These are phyloP conservation scores for Penicillium bialowiezense DNA, from an alignment of 495 filamentous ascomycete genomes.

Conservation along the genomic window DNA sequence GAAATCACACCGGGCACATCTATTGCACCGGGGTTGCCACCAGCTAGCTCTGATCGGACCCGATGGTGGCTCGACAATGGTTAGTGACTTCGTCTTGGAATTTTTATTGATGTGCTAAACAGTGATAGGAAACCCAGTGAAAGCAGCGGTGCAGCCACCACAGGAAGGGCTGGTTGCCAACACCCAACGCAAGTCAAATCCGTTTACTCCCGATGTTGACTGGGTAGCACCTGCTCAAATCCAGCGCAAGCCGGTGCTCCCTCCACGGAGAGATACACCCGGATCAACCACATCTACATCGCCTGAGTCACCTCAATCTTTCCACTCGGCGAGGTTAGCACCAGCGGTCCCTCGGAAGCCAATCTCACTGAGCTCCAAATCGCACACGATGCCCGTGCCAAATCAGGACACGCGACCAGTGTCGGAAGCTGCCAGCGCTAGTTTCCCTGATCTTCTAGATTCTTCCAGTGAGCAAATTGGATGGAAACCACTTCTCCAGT, in stretches of 20 bases:
- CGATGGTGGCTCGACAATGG: slow-evolving; percentile 96
- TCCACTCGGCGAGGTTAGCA: slow-evolving; percentile 9
- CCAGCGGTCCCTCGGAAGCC: slow-evolving; percentile 38
- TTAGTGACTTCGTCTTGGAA: slow-evolving; percentile 20
- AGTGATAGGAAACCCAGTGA: slow-evolving; percentile 63
- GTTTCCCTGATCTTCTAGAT: slow-evolving; percentile 26
- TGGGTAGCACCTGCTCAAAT: slow-evolving; percentile 53
- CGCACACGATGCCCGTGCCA: background rate
- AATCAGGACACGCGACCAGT: background rate
- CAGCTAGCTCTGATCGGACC: slow-evolving; percentile 81
- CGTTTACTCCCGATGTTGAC: slow-evolving; percentile 68
- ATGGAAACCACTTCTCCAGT: slow-evolving; percentile 37
- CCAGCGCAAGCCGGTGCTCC: slow-evolving; percentile 8
- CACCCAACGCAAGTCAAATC: slow-evolving; percentile 72
- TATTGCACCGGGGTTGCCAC: slow-evolving; percentile 76
- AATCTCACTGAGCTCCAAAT: slow-evolving; percentile 20
- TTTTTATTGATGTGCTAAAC: slow-evolving; percentile 10
- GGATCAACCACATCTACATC: slow-evolving; percentile 1
- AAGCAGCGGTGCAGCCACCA: slow-evolving; percentile 66
- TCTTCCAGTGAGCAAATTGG: slow-evolving; percentile 19
- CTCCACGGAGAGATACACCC: slow-evolving; percentile 10
- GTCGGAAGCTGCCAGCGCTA: background rate
- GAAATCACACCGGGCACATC: slow-evolving; percentile 70
- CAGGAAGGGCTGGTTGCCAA: slow-evolving; percentile 61
- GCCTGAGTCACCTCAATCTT: background rate